phyloP scores from a whole-genome alignment of 1,284 basidiomycete species.

The Sanghuangporus weigelae region DNA sequence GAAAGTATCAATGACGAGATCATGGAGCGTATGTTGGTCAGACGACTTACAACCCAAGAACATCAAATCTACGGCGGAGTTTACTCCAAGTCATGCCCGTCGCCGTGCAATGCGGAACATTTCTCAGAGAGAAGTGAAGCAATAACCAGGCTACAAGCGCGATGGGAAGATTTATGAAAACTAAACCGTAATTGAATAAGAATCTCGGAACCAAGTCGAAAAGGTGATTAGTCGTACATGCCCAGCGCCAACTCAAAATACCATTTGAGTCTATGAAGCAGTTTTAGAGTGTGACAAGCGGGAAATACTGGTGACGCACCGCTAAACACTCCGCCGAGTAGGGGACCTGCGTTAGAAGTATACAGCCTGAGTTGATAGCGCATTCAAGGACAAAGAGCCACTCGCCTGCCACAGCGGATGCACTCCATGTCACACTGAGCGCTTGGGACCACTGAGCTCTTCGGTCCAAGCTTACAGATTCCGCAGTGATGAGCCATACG shows the following conservation, averaged over 20 bases:
- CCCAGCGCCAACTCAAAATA: constrained; percentile 68
- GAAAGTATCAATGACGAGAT: constrained; percentile 19
- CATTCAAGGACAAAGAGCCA: background rate
- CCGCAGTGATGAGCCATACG: constrained; percentile 79
- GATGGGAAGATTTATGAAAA: constrained; percentile 77
- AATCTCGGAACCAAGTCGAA: background rate
- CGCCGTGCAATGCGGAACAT: constrained; percentile 41
- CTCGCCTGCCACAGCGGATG: constrained; percentile 59
- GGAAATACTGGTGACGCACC: constrained; percentile 38
- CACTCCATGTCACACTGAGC: constrained; percentile 76
- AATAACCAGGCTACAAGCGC: constrained; percentile 56
- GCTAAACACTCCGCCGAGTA: constrained; percentile 75
- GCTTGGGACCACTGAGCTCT: constrained; percentile 80
- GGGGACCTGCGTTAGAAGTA: constrained; percentile 42
- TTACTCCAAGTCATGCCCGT: constrained; percentile 49
- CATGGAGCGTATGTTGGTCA: constrained; percentile 14
- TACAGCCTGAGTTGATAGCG: background rate
- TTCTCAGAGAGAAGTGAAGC: constrained; percentile 51
- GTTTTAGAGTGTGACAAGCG: constrained; percentile 20
- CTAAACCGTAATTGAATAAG: constrained; percentile 31
- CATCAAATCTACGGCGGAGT: constrained; percentile 59
- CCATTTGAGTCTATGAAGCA: constrained; percentile 22
- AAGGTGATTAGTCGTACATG: constrained; percentile 47
- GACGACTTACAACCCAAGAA: constrained; percentile 60
- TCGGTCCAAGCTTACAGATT: constrained; percentile 62